These are phyloP conservation scores for Mycena galopus DNA, from an alignment of 768 basidiomycete species.

Conservation along the genomic window DNA sequence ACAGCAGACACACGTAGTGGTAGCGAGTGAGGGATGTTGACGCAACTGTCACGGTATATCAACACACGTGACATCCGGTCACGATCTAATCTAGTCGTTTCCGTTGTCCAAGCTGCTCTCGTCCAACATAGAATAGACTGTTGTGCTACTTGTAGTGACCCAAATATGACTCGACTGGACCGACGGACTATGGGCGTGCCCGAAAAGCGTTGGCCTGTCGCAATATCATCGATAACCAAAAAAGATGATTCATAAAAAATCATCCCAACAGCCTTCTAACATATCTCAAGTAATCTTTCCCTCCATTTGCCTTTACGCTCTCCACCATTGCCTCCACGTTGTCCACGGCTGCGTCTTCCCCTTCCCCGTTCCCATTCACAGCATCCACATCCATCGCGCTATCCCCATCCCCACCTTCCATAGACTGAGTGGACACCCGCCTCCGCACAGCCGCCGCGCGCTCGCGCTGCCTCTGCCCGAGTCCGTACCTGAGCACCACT, in stretches of 20 bases:
- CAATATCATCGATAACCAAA: background rate
- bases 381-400: slow-evolving; percentile 55
- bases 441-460: slow-evolving; percentile 45
- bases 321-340: slow-evolving; percentile 82
- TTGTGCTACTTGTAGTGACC: background rate
- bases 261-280: slow-evolving; percentile 60
- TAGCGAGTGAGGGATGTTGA: too few relatives aligned
- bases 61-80: too few relatives aligned
- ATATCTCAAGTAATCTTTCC: slow-evolving; percentile 78
- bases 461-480: slow-evolving; percentile 63
- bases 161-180: too few relatives aligned
- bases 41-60: too few relatives aligned
- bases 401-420: slow-evolving; percentile 4
- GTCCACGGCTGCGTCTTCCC: slow-evolving; percentile 39
- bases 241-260: too few relatives aligned
- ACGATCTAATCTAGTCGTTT: too few relatives aligned
- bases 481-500: slow-evolving; percentile 74
- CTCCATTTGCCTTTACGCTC: slow-evolving; percentile 80
- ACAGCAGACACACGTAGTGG: too few relatives aligned
- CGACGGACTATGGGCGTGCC: too few relatives aligned
- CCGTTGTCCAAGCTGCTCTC: too few relatives aligned
- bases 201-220: too few relatives aligned
- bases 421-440: background rate
- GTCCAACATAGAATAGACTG: too few relatives aligned
- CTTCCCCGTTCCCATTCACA: background rate